Evolutionary conservation across 805 yeast genomes (phyloP), one percentile per base, ranked within the genome.

Genomic region (Candida golubevii): DNA sequence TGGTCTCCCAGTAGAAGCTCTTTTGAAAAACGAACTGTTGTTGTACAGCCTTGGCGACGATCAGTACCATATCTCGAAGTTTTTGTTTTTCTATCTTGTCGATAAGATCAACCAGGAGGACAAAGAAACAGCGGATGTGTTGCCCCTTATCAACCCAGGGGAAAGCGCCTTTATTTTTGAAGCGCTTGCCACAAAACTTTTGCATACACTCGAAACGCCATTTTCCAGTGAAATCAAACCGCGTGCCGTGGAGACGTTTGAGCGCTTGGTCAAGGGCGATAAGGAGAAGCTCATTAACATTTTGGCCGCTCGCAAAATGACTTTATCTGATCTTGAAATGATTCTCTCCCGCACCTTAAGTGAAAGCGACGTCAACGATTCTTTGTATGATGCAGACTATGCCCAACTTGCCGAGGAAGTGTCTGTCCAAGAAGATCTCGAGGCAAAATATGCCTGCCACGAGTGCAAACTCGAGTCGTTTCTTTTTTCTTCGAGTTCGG

Each of bases 331-430:
- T 23, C 63, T 71, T 53, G 76, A 71, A 66, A 77, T 88, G 72
- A 72, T 75, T 42, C 66, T 88, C 37, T 85, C 87, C 64, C 74
- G 84, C 1, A 81, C 90, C 0, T 63, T 88, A 41, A 54, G 63
- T 26, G 55, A 52, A 9, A 42, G 33, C 26, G 38, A 40, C 37
- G 57, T 57, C 13, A 54, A 58, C 12, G 67, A 63, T 23, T 56
- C 65, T 9, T 67, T 59, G 18, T 40, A 46, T 31, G 48, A 41
- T 28, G 50, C 42, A 15, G 45, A 46, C 44, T 41, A 33, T 37
- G 39, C 28, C 15, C n/a, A 33, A 10, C 28, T 37, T 14, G 41
- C 45, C 23, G 34, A 14, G 14, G 38, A 36, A 14, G n/a, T 10
- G 4, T 35, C 26, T 13, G 35, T 14, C n/a, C 12, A 32, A n/a